phyloP scores from a whole-genome alignment of 768 basidiomycete species.

The Collybia sp. region DNA sequence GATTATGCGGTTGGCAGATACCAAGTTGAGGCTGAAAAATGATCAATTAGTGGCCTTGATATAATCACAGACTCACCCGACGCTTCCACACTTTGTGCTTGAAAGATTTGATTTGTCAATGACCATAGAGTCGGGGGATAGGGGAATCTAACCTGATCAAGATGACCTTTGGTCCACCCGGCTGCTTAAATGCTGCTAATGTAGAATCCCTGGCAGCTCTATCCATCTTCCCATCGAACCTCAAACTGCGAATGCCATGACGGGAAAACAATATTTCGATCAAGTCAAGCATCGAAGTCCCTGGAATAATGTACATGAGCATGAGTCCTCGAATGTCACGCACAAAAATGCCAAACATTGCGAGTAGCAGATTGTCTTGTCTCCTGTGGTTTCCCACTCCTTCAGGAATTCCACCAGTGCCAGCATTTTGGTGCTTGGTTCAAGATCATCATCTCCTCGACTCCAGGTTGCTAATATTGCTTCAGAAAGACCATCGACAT shows the following conservation, averaged over 20 bases:
- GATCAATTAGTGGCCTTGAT: background rate
- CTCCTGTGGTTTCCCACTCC: conserved; percentile 53
- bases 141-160: conserved; percentile 49
- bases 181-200: conserved; percentile 48
- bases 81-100: conserved; percentile 66
- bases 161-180: conserved; percentile 57
- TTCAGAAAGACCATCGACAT: conserved; percentile 29
- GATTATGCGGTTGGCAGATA: conserved; percentile 64
- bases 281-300: conserved; percentile 71
- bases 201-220: conserved; percentile 43
- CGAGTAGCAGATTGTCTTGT: conserved; percentile 69
- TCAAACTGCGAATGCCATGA: conserved; percentile 50
- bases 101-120: background rate
- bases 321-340: background rate
- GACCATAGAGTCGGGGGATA: background rate
- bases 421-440: conserved; percentile 68
- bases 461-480: conserved; percentile 49
- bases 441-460: conserved; percentile 56
- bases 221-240: conserved; percentile 72
- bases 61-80: conserved; percentile 33
- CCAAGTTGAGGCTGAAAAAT: conserved; percentile 45
- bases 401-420: conserved; percentile 50
- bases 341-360: conserved; percentile 43
- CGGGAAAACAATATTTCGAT: conserved; percentile 56
- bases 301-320: conserved; percentile 23